Percentiles rank a stretch among this genome's conserved stretches.
These are phyloP conservation scores for Trichodelitschia bisporula DNA, from an alignment of 495 filamentous ascomycete genomes.

Conservation along the genomic window DNA sequence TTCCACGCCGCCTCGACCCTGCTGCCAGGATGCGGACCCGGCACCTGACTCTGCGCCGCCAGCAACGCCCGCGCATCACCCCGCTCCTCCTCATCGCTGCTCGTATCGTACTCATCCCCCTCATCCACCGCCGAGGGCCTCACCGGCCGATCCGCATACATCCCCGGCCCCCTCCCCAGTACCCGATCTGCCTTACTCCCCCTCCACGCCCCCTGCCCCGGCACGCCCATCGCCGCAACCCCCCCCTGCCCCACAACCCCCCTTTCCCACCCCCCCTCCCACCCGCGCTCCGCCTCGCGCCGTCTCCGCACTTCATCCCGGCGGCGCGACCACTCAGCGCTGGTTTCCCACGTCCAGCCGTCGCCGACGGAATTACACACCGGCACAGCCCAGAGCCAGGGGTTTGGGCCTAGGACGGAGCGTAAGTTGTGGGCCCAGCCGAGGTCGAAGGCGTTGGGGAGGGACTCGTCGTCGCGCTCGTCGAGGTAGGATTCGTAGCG, in stretches of 20 bases:
- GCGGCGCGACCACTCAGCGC: conserved; percentile 16
- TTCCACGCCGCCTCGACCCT: conserved; percentile 11
- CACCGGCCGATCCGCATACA: conserved; percentile 10
- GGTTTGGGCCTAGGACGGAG: conserved; percentile 55
- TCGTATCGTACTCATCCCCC: conserved; percentile 11
- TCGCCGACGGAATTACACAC: conserved; percentile 66
- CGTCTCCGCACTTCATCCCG: conserved; percentile 11
- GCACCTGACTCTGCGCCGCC: no score
- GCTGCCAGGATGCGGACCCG: no score
- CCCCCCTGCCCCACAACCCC: conserved; percentile 3
- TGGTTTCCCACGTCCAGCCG: conserved; percentile 91
- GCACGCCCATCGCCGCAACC: conserved; percentile 4
- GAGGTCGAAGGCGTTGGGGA: conserved; percentile 83
- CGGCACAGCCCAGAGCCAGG: conserved; percentile 54
- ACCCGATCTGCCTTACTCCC: conserved; percentile 11
- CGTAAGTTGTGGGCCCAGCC: conserved; percentile 56
- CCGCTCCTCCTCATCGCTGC: conserved; percentile 11
- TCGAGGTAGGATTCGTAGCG: conserved; percentile 77
- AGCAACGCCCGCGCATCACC: conserved; percentile 4
- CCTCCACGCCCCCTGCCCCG: conserved; percentile 5
- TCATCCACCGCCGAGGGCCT: conserved; percentile 7
- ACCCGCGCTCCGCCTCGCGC: conserved; percentile 8
- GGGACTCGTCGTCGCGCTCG: conserved; percentile 58
- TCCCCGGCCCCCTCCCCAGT: conserved; percentile 8
- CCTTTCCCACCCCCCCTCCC: conserved; percentile 12